Base-by-base conservation (phyloP, 2,329 filamentous ascomycete species). In the Xylariaceae sp. region DNA sequence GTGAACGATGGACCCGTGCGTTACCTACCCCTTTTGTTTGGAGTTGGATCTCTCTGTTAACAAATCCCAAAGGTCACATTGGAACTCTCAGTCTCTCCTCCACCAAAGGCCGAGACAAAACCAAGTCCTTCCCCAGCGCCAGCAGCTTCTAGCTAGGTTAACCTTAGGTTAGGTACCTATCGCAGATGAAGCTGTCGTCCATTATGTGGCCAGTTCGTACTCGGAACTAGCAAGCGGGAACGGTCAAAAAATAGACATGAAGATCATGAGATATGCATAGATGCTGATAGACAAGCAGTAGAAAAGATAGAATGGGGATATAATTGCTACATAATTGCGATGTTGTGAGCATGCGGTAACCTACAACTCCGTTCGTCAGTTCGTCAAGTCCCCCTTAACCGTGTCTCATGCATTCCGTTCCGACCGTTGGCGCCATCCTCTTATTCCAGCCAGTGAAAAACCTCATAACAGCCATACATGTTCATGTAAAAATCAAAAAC, bases 1-100 rank as follows among this genome's bases (percentile, higher is more conserved):
- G 86, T 97, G 53, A 97, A 97, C 66, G 93, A 97, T 66, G 86
- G 86, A 1, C 86, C 86, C 56, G 86, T 88, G 72, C 68, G 77
- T 58, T 30, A 30, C 4, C 23, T 18, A 18, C 13, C 18, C 8
- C 47, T 17, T 39, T 23, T n/a, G 8, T 30, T 3, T 17, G 7
- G 13, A 39, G 7, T 63, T 34, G 50, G 34, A 37, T 3, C 4
- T 30, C 37, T 53, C 39, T 47, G 47, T 55, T 66, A 50, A 63
- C 64, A 30, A 66, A 55, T 44, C 23, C 44, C 48, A 48, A 30
- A 77, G 75, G 75, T 77, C 59, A 77, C 75, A 15, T 64, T 77
- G 45, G 74, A 76, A 57, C 52, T 76, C 45, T 68, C 66, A 58
- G 68, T 66, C 55, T 59, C 62, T n/a, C 66, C 23, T 30, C 23